phyloP scores from a whole-genome alignment of 768 basidiomycete species.

The Clitopilus hobsonii region DNA sequence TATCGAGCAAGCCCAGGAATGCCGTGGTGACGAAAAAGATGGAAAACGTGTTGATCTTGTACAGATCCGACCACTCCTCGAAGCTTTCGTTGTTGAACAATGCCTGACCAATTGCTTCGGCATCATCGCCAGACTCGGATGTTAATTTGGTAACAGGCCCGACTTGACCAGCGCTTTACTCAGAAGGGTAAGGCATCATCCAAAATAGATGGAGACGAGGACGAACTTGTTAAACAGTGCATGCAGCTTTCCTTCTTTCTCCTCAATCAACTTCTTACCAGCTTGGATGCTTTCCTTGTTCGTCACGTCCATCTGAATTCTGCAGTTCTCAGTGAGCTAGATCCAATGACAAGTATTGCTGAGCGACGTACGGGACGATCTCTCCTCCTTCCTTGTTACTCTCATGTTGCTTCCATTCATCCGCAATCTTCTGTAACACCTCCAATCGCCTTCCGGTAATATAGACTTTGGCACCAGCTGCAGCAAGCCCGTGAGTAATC shows the following conservation, averaged over 20 bases:
- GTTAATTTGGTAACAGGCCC: constrained; percentile 64
- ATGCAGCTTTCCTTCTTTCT: constrained; percentile 66
- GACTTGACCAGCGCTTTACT: constrained; percentile 65
- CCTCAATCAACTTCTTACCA: constrained; percentile 48
- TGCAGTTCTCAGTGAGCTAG: constrained; percentile 1
- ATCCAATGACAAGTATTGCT: constrained; percentile 2
- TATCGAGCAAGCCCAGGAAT: constrained; percentile 71
- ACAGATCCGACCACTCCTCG: constrained; percentile 59
- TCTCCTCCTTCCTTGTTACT: constrained; percentile 37
- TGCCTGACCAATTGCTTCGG: constrained; percentile 62
- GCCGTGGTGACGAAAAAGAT: constrained; percentile 74
- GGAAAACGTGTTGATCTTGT: constrained; percentile 68
- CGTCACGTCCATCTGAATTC: constrained; percentile 74
- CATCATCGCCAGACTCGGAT: constrained; percentile 45
- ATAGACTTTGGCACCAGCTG: constrained; percentile 78
- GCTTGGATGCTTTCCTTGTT: constrained; percentile 59
- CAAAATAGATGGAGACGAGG: neutral
- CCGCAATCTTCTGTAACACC: constrained; percentile 54
- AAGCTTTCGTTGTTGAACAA: constrained; percentile 66
- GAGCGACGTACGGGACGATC: constrained; percentile 49
- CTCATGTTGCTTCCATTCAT: constrained; percentile 33
- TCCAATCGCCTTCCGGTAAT: constrained; percentile 68
- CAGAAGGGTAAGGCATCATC: neutral
- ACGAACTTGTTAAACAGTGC: constrained; percentile 80
- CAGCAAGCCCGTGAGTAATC: constrained; percentile 70